A percentile compares a stretch with the other conserved stretches of the same genome.
Evolutionary conservation across 768 basidiomycete genomes (phyloP).

Genomic region (Pulveroboletus sp.): DNA sequence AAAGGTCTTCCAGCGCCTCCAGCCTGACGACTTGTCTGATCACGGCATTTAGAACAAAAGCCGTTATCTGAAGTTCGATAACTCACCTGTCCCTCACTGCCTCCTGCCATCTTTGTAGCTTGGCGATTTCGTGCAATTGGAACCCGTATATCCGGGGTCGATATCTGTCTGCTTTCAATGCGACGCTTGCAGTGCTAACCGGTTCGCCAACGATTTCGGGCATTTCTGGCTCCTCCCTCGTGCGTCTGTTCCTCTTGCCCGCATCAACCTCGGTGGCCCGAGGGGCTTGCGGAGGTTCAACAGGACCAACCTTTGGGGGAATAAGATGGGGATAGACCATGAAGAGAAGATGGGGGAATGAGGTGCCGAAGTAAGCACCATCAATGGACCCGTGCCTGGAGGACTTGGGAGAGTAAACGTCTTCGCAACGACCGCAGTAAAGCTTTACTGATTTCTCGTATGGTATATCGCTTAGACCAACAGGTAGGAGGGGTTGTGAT

Average conservation of each 20-base stretch:
- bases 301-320: constrained; percentile 70
- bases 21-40: constrained; percentile 48
- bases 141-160: constrained; percentile 96
- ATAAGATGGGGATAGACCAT: constrained; percentile 95
- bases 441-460: constrained; percentile 99
- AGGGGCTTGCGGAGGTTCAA: constrained; percentile 32
- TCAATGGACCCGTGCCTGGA: constrained; percentile 97
- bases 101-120: constrained; percentile 94
- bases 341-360: constrained; percentile 95
- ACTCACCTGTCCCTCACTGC: constrained; percentile 79
- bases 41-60: constrained; percentile 5
- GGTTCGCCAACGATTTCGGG: constrained; percentile 60
- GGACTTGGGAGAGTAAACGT: constrained; percentile 97
- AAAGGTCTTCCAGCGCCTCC: constrained; percentile 44
- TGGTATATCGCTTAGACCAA: constrained; percentile 94
- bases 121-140: constrained; percentile 91
- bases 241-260: constrained; percentile 42
- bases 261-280: constrained; percentile 29
- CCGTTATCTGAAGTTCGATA: not conserved
- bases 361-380: constrained; percentile 98
- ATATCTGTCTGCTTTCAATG: constrained; percentile 89
- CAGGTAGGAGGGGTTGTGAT: constrained; percentile 90
- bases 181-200: constrained; percentile 76
- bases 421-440: constrained; percentile 97
- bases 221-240: constrained; percentile 51